Conservation (phyloP, 371 early-diverging fungal genomes). For the Circinella umbellata region DNA sequence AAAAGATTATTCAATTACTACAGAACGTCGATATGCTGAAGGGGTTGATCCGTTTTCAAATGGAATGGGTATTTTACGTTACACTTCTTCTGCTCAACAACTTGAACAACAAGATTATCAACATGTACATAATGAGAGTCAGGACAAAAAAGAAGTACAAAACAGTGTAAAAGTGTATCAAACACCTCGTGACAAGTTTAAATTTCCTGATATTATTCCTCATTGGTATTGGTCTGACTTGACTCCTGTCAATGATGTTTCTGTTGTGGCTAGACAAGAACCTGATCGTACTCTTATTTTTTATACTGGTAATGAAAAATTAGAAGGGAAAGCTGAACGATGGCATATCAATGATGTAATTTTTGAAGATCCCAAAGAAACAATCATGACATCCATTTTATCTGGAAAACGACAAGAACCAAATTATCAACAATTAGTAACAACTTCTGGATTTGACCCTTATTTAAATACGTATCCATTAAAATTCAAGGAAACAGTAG, state of each 20-base stretch:
- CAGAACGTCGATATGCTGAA: constrained; percentile 33
- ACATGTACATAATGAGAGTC: neutral
- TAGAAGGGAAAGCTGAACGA: neutral
- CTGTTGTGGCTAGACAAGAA: neutral
- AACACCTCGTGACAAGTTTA: neutral
- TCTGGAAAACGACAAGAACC: constrained; percentile 14
- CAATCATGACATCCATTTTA: constrained; percentile 23
- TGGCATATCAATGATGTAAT: constrained; percentile 37
- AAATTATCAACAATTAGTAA: neutral
- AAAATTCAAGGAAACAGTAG: constrained; percentile 33
- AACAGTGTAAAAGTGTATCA: neutral
- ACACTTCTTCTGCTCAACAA: constrained; percentile 7
- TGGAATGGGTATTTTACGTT: constrained; percentile 37
- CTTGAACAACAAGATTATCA: neutral
- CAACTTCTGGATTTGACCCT: constrained; percentile 29
- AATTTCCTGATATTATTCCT: neutral
- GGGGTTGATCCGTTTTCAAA: constrained; percentile 29
- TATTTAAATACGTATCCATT: constrained; percentile 44
- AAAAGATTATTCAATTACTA: constrained; percentile 32
- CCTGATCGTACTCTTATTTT: neutral
- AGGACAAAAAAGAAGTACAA: neutral
- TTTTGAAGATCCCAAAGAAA: constrained; percentile 23
- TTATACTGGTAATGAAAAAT: neutral
- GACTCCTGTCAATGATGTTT: neutral
- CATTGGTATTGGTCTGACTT: neutral